A percentile compares a stretch with the other conserved stretches of the same genome.
Evolutionary conservation across 257 asterid species (phyloP).

Genomic region (Thymus mandschuricus): DNA sequence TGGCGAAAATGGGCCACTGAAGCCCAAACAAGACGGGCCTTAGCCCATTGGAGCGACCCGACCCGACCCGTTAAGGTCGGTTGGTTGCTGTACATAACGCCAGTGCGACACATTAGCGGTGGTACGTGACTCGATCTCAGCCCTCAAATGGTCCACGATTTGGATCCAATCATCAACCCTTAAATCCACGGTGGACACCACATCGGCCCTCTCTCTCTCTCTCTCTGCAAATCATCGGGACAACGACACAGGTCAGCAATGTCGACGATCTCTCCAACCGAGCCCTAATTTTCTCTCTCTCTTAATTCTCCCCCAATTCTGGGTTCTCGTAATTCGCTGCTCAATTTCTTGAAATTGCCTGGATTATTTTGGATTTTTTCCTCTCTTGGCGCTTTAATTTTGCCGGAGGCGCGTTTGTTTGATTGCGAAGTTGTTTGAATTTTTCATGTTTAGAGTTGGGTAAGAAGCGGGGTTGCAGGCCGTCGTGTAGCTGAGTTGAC

Average conservation of each 20-base stretch:
- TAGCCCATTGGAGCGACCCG: not conserved
- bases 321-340: not conserved
- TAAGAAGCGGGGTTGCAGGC: slow-evolving; percentile 36
- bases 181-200: slow-evolving; percentile 59
- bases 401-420: slow-evolving; percentile 15
- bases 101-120: slow-evolving; percentile 34
- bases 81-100: slow-evolving; percentile 1
- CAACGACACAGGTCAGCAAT: slow-evolving; percentile 42
- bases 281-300: slow-evolving; percentile 48
- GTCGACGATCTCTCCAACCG: slow-evolving; percentile 50
- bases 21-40: not conserved
- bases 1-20: not conserved
- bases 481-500: slow-evolving; percentile 44
- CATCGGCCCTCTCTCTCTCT: slow-evolving; percentile 46
- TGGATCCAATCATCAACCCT: slow-evolving; percentile 51
- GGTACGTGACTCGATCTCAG: slow-evolving; percentile 51
- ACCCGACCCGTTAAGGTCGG: not conserved
- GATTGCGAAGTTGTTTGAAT: slow-evolving; percentile 22
- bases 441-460: slow-evolving; percentile 22
- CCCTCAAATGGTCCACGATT: slow-evolving; percentile 59
- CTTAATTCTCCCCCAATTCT: slow-evolving; percentile 26
- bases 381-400: not conserved
- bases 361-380: not conserved
- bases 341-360: slow-evolving; percentile 17
- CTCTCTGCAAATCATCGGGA: slow-evolving; percentile 50